These are phyloP conservation scores for Trypanosoma theileri DNA, from an alignment of 208 protist species.

Conservation along the genomic window DNA sequence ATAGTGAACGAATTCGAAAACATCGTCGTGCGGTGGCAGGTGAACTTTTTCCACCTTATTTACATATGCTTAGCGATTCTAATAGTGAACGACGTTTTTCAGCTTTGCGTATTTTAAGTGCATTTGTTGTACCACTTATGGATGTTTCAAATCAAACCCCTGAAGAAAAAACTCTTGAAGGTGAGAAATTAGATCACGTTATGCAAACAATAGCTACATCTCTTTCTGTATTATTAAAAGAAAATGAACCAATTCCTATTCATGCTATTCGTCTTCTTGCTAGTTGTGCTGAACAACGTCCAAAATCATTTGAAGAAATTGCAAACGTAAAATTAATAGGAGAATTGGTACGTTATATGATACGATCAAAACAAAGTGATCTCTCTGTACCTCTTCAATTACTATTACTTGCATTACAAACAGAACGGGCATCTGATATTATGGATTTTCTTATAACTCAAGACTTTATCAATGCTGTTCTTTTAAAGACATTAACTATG, in stretches of 20 bases:
- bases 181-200: conserved; percentile 36
- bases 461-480: conserved; percentile 44
- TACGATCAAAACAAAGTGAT: conserved; percentile 26
- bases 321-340: conserved; percentile 34
- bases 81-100: conserved; percentile 58
- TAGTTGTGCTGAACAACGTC: conserved; percentile 57
- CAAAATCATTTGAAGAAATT: conserved; percentile 34
- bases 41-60: conserved; percentile 57
- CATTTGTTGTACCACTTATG: conserved; percentile 50
- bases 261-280: conserved; percentile 83
- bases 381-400: conserved; percentile 25
- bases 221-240: conserved; percentile 61
- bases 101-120: conserved; percentile 72
- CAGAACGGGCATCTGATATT: conserved; percentile 24
- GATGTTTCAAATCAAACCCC: conserved; percentile 3
- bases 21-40: conserved; percentile 53
- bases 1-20: conserved; percentile 38
- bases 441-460: conserved; percentile 41
- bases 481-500: conserved; percentile 43
- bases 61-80: conserved; percentile 56
- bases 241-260: conserved; percentile 79
- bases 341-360: conserved; percentile 33
- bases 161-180: conserved; percentile 25
- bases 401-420: conserved; percentile 27
- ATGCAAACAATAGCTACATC: conserved; percentile 18